Percentiles rank a stretch among this genome's conserved stretches.
Conservation (phyloP, 225 moss, liverwort and hornwort species). For the Pseudoscleropodium purum region DNA sequence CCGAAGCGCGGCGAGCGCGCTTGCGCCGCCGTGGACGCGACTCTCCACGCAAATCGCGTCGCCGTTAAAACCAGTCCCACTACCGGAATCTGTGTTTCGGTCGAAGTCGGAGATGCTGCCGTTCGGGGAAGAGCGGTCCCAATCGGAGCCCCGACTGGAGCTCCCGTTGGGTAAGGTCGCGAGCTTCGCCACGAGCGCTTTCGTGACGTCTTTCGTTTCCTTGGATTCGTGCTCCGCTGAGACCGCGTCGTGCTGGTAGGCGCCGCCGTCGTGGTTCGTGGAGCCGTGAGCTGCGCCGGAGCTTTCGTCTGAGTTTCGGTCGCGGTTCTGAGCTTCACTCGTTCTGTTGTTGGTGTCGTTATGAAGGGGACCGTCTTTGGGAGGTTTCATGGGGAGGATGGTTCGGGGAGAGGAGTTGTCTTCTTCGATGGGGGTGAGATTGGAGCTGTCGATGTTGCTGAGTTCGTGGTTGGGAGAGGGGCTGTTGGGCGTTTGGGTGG, state of each 20-base stretch:
- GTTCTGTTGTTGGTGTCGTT: neutral
- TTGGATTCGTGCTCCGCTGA: constrained; percentile 14
- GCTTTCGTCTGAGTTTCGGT: constrained; percentile 27
- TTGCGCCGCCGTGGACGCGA: constrained; percentile 84
- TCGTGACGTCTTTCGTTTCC: neutral
- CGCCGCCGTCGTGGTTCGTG: neutral
- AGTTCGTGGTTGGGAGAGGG: neutral
- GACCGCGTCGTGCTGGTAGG: neutral
- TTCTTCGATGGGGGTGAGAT: neutral
- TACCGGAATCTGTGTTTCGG: constrained; percentile 25
- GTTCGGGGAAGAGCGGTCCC: constrained; percentile 26
- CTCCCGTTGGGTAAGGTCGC: neutral
- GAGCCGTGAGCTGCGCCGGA: constrained; percentile 25
- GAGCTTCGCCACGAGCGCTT: neutral
- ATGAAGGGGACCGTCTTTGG: neutral
- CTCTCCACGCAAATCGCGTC: constrained; percentile 51
- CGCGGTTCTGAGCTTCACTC: neutral
- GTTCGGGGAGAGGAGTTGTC: neutral
- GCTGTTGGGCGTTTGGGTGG: neutral
- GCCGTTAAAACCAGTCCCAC: constrained; percentile 24
- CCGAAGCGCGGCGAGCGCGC: constrained; percentile 69
- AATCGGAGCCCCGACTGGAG: constrained; percentile 27
- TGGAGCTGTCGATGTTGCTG: constrained; percentile 10
- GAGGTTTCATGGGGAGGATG: neutral
- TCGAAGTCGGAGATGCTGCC: constrained; percentile 27